Percentiles rank a stretch among this genome's conserved stretches.
These are phyloP conservation scores for Tylopilus sp. DNA, from an alignment of 1,284 basidiomycete genomes.

Conservation along the genomic window DNA sequence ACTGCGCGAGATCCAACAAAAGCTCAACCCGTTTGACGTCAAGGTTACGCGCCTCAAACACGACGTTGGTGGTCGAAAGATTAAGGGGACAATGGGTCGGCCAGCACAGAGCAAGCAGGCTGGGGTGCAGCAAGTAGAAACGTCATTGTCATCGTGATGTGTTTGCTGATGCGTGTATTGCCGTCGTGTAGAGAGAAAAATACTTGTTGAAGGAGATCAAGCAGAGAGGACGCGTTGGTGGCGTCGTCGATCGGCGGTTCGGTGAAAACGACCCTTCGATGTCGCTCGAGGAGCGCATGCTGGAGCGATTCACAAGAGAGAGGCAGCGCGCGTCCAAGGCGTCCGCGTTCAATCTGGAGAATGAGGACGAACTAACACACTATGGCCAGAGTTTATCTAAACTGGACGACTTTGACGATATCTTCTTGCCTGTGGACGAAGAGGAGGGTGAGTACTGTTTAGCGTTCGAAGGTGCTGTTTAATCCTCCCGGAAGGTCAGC, in stretches of 20 bases:
- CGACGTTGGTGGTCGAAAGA: conserved; percentile 83
- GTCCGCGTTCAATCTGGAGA: conserved; percentile 87
- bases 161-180: conserved; percentile 11
- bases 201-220: conserved; percentile 87
- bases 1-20: conserved; percentile 79
- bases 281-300: conserved; percentile 93
- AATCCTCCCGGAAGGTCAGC: conserved; percentile 46
- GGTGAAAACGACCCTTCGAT: conserved; percentile 93
- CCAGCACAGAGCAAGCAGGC: conserved; percentile 85
- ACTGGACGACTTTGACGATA: conserved; percentile 83
- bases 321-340: conserved; percentile 77
- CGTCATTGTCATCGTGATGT: conserved; percentile 27
- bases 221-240: conserved; percentile 74
- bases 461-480: conserved; percentile 25
- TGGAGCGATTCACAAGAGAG: conserved; percentile 94
- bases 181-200: conserved; percentile 65
- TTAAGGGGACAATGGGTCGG: conserved; percentile 80
- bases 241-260: conserved; percentile 91
- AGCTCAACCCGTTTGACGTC: conserved; percentile 91
- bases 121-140: conserved; percentile 79
- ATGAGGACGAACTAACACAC: conserved; percentile 89
- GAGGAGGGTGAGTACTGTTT: conserved; percentile 36
- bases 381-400: conserved; percentile 86
- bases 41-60: conserved; percentile 91
- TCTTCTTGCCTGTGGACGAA: conserved; percentile 68